Conservation (phyloP, 2,329 filamentous ascomycete genomes). For the Magnaporthiopsis poae region DNA sequence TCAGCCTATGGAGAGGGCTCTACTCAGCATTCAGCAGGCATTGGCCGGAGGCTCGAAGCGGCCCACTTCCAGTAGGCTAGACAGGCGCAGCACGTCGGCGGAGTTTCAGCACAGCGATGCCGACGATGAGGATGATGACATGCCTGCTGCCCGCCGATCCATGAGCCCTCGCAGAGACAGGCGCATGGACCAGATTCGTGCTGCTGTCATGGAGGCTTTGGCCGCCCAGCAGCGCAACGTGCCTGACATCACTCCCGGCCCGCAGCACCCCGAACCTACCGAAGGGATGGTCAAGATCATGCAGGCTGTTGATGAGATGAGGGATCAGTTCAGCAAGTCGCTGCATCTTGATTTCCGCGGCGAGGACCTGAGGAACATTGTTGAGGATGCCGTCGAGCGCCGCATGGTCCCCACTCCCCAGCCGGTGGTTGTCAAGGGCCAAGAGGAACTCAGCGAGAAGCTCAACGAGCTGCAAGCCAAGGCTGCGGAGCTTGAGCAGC, state of each 20-base stretch:
- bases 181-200: conserved; percentile 71
- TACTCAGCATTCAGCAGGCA: conserved; percentile 65
- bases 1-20: conserved; percentile 68
- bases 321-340: conserved; percentile 39
- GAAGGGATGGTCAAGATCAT: conserved; percentile 44
- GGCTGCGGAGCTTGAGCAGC: conserved; percentile 50
- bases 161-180: conserved; percentile 70
- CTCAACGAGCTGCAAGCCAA: conserved; percentile 51
- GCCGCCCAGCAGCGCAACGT: conserved; percentile 40
- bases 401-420: conserved; percentile 43
- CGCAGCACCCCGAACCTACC: conserved; percentile 12
- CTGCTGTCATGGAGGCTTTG: conserved; percentile 64
- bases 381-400: conserved; percentile 53
- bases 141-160: conserved; percentile 51
- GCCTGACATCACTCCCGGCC: conserved; percentile 21
- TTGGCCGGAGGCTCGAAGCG: conserved; percentile 45
- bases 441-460: conserved; percentile 40
- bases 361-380: conserved; percentile 49
- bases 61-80: conserved; percentile 45
- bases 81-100: conserved; percentile 58
- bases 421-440: conserved; percentile 33
- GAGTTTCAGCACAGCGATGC: conserved; percentile 75
- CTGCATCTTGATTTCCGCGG: conserved; percentile 34
- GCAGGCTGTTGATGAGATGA: conserved; percentile 57
- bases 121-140: conserved; percentile 80